Evolutionary conservation across 2,329 filamentous ascomycete genomes (phyloP), one percentile per base, ranked within the genome.

Genomic region (Cyclaneusma minus): DNA sequence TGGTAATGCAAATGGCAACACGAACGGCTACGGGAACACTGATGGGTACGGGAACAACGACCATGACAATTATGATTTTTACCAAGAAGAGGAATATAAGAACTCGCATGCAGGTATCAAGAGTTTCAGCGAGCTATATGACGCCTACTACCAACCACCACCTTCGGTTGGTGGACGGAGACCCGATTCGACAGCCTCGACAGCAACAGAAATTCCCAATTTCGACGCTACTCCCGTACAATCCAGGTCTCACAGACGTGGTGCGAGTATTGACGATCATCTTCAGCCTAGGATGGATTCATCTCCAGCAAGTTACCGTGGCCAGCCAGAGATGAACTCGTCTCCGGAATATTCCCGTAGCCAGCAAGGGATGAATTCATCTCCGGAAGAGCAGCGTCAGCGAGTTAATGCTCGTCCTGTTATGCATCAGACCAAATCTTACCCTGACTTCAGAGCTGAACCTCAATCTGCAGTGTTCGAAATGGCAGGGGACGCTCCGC

Each of bases 381-480:
- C 37, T 4, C 33, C 40, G 7, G 37, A 41, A 13, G 49, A 55
- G 29, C 55, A 51, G 34, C 48, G 57, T n/a, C 61, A 66, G 29
- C 58, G 47, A 29, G 62, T 25, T 17, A 37, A 34, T 31, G 33
- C 28, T 17, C 42, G 39, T 26, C 15, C 25, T 14, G 34, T 28
- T 26, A 60, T 74, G 26, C 65, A 58, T 31, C 62, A 64, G 32
- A 68, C 70, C 10, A 72, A 72, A 36, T 80, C 74, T 7, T 74
- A 80, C 42, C 72, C 74, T 16, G 66, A 78, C 42, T 51, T 78
- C 31, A 60, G 67, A 18, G 40, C 36, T 9, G 62, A 70, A 36
- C 62, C 65, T 3, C 69, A 79, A 39, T 60, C 68, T 3, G 78
- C 77, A 6, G 62, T 79, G 2, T 83, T 83, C 37, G 80, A 83